Base-by-base conservation (phyloP, 495 filamentous ascomycete species). In the Trichocladium antarcticum region DNA sequence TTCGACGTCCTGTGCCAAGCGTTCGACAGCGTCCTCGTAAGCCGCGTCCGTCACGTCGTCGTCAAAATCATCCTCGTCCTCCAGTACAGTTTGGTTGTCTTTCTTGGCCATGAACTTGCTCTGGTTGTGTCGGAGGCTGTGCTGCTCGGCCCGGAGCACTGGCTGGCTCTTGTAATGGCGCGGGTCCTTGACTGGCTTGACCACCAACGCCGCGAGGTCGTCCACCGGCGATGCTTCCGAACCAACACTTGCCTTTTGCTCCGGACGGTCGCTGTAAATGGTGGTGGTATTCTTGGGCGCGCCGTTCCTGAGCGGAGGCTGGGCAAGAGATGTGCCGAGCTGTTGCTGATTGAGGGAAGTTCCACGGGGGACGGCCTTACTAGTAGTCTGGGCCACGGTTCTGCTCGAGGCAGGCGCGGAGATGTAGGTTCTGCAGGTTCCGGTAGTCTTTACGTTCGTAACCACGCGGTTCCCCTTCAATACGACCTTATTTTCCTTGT, bases 251-350 rank as follows among this genome's bases (percentile, higher is more conserved):
- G 20, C 19, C 41, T 57, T 52, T 20, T 57, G 46, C 15, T 64
- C 58, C 16, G 70, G 61, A 12, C 58, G 56, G 60, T 85, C 87
- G 54, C 80, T 81, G 66, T 85, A 89, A 28, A 93, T 73, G 16
- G 66, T 58, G 17, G 80, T 81, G 49, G 63, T 68, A 37, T 77
- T 80, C 69, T 84, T 88, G 39, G 70, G 65, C n/a, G 70, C 45
- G 15, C 64, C 59, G 49, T 79, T 81, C 49, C 71, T 72, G 21
- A 62, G 43, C 37, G 56, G 42, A 42, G 60, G 53, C 21, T 47
- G 56, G 17, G 40, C 42, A 2, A 53, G 53, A 4, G 49, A 47
- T 1, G 42, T 32, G 37, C 29, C 47, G 0, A 37, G 11, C 15
- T 46, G 44, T 48, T 51, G 50, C 22, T 42, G 54, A 14, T 28